Conservation (phyloP, 139 green algal genomes). For the Chara braunii region DNA sequence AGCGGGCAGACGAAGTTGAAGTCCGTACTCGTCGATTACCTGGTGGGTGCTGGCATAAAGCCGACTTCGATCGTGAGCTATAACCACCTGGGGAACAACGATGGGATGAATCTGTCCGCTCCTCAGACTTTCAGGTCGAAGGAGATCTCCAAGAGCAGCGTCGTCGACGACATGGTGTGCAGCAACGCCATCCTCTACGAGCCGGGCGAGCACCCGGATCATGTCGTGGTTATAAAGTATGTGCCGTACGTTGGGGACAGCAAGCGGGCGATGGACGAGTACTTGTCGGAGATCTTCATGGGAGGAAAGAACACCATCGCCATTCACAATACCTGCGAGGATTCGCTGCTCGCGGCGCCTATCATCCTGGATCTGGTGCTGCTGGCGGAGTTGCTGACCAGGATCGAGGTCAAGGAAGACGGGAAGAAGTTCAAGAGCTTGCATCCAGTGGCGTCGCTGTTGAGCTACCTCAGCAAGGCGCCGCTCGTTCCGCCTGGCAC, state of each 20-base stretch:
- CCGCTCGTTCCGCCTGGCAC: slow-evolving; percentile 57
- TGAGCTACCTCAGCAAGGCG: slow-evolving; percentile 93
- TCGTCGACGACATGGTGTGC: slow-evolving; percentile 98
- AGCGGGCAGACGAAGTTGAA: slow-evolving; percentile 86
- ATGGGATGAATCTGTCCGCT: slow-evolving; percentile 92
- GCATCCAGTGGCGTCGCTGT: slow-evolving; percentile 85
- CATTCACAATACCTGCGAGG: slow-evolving; percentile 99
- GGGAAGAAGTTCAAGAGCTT: slow-evolving; percentile 68
- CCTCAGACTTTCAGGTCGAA: slow-evolving; percentile 79
- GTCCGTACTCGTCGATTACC: slow-evolving; percentile 91
- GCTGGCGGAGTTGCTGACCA: slow-evolving; percentile 83
- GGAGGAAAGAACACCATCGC: slow-evolving; percentile 93
- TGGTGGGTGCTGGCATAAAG: slow-evolving; percentile 97
- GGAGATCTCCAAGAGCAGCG: slow-evolving; percentile 96
- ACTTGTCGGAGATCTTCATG: slow-evolving; percentile 93
- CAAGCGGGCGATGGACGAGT: slow-evolving; percentile 99
- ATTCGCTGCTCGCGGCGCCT: slow-evolving; percentile 91
- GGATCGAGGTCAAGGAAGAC: slow-evolving; percentile 79
- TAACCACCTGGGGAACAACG: slow-evolving; percentile 99
- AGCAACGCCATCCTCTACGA: slow-evolving; percentile 89
- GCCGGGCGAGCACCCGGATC: slow-evolving; percentile 92
- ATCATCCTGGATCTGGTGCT: slow-evolving; percentile 98
- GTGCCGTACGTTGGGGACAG: slow-evolving; percentile 93
- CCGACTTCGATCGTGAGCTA: slow-evolving; percentile 94
- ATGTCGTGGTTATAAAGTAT: slow-evolving; percentile 99